Percentiles rank a stretch among this genome's conserved stretches.
phyloP scores from a whole-genome alignment of 768 basidiomycete genomes.

The Crucibulum laeve region DNA sequence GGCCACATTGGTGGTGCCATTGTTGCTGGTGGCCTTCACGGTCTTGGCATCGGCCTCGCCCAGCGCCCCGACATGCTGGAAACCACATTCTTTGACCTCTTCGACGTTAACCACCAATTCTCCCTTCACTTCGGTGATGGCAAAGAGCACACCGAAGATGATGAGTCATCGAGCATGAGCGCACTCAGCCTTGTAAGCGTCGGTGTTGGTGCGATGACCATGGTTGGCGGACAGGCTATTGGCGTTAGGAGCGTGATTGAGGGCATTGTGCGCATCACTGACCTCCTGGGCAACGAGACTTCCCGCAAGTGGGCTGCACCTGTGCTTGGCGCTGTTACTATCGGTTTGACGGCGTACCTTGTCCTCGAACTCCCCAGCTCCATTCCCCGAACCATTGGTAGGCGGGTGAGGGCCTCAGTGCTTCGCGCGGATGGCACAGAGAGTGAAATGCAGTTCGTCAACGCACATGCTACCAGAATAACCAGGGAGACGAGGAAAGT shows the following conservation, averaged over 20 bases:
- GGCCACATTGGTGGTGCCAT: conserved; percentile 40
- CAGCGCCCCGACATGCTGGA: conserved; percentile 75
- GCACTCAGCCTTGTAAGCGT: conserved; percentile 72
- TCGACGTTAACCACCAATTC: conserved; percentile 82
- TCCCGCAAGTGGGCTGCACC: conserved; percentile 87
- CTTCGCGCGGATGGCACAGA: conserved; percentile 40
- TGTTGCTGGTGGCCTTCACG: conserved; percentile 73
- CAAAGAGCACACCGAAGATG: conserved; percentile 23
- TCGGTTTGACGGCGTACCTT: conserved; percentile 77
- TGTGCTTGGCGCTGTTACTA: conserved; percentile 67
- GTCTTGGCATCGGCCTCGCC: conserved; percentile 80
- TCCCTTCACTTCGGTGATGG: conserved; percentile 62
- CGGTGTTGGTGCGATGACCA: conserved; percentile 81
- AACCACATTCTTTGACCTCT: conserved; percentile 77
- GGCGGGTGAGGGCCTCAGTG: conserved; percentile 70
- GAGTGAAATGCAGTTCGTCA: conserved; percentile 56
- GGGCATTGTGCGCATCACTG: conserved; percentile 66
- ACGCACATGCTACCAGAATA: conserved; percentile 66
- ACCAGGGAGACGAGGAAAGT: conserved; percentile 91
- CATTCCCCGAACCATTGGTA: conserved; percentile 86
- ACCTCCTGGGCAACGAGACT: conserved; percentile 76
- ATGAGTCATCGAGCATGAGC: conserved; percentile 42
- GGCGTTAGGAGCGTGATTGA: conserved; percentile 77
- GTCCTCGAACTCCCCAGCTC: conserved; percentile 84
- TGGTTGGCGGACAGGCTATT: conserved; percentile 81